Evolutionary conservation across 2,329 filamentous ascomycete species (phyloP), one percentile per base, ranked within the genome.

Genomic region (Cytospora leucostoma): DNA sequence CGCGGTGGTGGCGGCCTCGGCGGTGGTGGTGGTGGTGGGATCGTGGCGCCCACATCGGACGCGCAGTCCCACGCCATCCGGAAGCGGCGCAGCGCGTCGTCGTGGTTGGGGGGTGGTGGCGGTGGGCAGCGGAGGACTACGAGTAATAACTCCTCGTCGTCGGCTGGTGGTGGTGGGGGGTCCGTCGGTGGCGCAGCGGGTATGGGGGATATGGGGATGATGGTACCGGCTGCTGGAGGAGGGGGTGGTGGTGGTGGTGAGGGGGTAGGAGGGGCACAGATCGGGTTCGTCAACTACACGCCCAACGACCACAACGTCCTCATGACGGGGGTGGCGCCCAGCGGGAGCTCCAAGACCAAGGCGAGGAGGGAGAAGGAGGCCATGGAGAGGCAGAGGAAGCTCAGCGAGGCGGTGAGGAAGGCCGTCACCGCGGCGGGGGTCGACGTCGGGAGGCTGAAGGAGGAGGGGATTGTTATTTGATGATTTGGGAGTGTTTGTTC

Each of bases 321-420:
- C 51, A 85, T 99, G 75, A 92, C 86, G 8, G 94, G 93, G 6
- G 95, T 99, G 13, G 95, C 95, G 53, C 94, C 94, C 0, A 93
- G 89, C 68, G 95, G 95, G 11, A 93, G 88, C 69, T 91, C 87
- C 68, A 98, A 98, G 84, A 98, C 95, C 10, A 97, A 97, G 74
- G 92, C 92, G n/a, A 80, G 93, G 61, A 80, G 95, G 57, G 94
- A 98, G 75, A 90, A 92, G 74, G 94, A 97, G 78, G 92, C 92
- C 1, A 81, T 84, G 59, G 94, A 97, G 72, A 88, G 89, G 76
- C 81, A 91, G 70, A 78, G 88, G 68, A 82, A 84, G 72, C 73
- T 93, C 61, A 88, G 84, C 70, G 86, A 91, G 74, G 86, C 87
- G 8, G 88, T 90, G 35, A 77, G 89, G 67, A 85, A 85, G 74